Evolutionary conservation across 2,329 filamentous ascomycete species (phyloP).

Genomic region (Pochonia chlamydosporia): DNA sequence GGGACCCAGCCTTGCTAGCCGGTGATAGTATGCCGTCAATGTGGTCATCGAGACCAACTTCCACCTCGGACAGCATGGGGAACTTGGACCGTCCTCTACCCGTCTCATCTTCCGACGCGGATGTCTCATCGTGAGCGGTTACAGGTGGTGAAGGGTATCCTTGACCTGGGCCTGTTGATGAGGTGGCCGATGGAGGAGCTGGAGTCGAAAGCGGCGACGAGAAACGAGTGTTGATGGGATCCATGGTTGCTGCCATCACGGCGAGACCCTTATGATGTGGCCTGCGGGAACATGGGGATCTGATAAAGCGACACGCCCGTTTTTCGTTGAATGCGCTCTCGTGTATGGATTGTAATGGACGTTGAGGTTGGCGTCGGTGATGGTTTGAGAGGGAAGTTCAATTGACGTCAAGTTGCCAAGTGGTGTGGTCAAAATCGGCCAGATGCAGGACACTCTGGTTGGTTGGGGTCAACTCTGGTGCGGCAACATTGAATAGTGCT

Average conservation of each 20-base stretch:
- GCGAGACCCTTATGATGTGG: conserved; percentile 3
- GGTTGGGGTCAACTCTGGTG: no score
- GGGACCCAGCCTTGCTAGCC: neutral
- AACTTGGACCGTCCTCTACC: conserved; percentile 9
- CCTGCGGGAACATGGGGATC: neutral
- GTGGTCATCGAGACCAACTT: neutral
- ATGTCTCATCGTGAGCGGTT: conserved; percentile 24
- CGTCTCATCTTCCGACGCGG: conserved; percentile 21
- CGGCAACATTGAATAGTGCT: no score
- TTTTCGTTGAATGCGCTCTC: no score
- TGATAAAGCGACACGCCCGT: neutral
- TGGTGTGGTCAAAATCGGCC: no score
- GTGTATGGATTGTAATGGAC: neutral
- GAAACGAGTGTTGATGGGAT: conserved; percentile 14
- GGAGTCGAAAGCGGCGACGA: conserved; percentile 10
- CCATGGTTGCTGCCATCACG: conserved; percentile 19
- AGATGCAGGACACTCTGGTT: no score
- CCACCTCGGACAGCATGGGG: neutral
- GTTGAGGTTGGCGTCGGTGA: neutral
- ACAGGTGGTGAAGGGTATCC: conserved; percentile 11
- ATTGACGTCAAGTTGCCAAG: no score
- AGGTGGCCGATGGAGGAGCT: conserved; percentile 2
- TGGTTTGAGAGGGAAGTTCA: no score
- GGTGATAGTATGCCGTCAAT: neutral
- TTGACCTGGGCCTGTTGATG: neutral